These are phyloP conservation scores for Trichaptum fuscoviolaceum DNA, from an alignment of 768 basidiomycete genomes.

Conservation along the genomic window DNA sequence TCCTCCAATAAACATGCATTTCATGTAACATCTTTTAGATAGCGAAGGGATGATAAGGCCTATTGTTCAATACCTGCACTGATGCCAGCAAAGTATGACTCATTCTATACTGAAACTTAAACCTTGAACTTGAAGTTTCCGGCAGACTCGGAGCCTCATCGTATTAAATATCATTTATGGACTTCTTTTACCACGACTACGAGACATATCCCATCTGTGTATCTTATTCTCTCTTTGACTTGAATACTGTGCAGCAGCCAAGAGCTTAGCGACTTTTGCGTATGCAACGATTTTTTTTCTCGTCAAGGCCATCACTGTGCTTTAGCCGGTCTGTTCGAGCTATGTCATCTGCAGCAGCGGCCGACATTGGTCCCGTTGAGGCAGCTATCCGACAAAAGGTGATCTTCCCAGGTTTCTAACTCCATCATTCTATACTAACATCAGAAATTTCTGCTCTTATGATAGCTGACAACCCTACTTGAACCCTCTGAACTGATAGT, in stretches of 20 bases:
- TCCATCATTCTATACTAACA: slow-evolving; percentile 14
- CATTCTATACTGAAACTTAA: too few relatives aligned
- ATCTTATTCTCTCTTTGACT: not conserved
- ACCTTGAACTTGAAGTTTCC: too few relatives aligned
- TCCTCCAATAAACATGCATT: not conserved
- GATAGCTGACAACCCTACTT: slow-evolving; percentile 57
- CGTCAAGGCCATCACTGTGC: not conserved
- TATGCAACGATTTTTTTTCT: not conserved
- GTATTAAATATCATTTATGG: not conserved
- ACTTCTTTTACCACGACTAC: not conserved
- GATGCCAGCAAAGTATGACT: not conserved
- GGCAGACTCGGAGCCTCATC: too few relatives aligned
- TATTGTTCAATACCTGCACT: not conserved
- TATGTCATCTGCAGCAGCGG: not conserved
- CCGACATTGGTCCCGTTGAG: slow-evolving; percentile 43
- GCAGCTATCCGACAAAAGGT: slow-evolving; percentile 59
- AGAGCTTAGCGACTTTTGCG: not conserved
- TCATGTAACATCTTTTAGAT: not conserved
- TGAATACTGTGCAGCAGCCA: not conserved
- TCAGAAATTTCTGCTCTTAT: slow-evolving; percentile 13
- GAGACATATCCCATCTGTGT: not conserved
- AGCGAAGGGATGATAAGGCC: not conserved
- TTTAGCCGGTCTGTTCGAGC: not conserved
- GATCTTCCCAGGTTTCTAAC: slow-evolving; percentile 13
- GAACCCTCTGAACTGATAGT: slow-evolving; percentile 60